Percentiles rank a stretch among this genome's conserved stretches.
phyloP scores from a whole-genome alignment of 2,329 filamentous ascomycete genomes.

The Conoideocrella luteorostrata region DNA sequence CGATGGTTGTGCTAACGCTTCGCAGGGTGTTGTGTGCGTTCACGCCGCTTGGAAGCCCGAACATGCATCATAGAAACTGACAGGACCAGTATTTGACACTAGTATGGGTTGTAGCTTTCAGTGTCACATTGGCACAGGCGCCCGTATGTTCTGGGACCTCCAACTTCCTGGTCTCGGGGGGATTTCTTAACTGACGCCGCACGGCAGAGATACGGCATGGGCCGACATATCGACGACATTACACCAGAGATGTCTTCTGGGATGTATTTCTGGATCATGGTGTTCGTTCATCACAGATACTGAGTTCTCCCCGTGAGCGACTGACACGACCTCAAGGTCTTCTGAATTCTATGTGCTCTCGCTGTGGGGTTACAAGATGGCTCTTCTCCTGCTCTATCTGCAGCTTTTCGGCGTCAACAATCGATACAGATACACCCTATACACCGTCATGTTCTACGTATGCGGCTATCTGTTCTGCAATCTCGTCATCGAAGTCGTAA shows the following conservation, averaged over 20 bases:
- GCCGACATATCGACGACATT: background rate
- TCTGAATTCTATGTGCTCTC: slow-evolving; percentile 1
- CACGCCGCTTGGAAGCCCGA: background rate
- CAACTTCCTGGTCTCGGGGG: background rate
- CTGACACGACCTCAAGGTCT: background rate
- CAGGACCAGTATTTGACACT: background rate
- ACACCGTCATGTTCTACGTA: background rate
- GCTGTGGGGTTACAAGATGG: slow-evolving; percentile 2
- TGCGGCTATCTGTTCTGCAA: background rate
- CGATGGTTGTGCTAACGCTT: background rate
- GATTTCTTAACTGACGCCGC: background rate
- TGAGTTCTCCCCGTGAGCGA: background rate
- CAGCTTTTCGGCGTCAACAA: background rate
- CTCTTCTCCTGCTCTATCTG: slow-evolving; percentile 1
- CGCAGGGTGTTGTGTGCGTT: slow-evolving; percentile 1
- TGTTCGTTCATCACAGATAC: background rate
- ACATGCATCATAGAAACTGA: background rate
- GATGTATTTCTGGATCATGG: slow-evolving; percentile 1
- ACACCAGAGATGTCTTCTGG: background rate
- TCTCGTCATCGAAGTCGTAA: background rate
- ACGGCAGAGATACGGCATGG: background rate
- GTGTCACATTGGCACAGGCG: background rate
- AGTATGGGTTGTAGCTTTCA: background rate
- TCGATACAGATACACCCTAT: background rate
- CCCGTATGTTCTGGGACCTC: background rate